Conservation (phyloP, 441 rosid species). For the Mallotus repandus region DNA sequence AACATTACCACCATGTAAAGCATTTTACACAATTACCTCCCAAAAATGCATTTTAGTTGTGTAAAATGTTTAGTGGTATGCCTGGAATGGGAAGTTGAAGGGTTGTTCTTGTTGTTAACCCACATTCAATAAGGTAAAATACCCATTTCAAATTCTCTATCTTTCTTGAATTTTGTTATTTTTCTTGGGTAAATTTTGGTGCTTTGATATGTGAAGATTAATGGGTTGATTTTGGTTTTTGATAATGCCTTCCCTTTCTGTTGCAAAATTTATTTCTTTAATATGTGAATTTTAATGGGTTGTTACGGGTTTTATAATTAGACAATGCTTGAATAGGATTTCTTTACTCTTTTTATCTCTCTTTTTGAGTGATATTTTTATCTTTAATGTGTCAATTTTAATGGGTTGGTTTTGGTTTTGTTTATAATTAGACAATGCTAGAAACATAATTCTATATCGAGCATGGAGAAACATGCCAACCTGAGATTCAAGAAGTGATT, state of each 20-base stretch:
- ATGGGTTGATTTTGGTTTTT: too few relatives aligned
- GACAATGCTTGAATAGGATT: constrained; percentile 71
- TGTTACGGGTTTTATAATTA: neutral
- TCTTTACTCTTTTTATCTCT: constrained; percentile 48
- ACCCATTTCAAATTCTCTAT: neutral
- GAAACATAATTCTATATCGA: constrained; percentile 91
- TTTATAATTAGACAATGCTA: constrained; percentile 42
- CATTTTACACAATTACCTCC: too few relatives aligned
- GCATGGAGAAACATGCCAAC: constrained; percentile 95
- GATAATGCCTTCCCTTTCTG: too few relatives aligned
- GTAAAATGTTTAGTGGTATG: too few relatives aligned
- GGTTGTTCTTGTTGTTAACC: constrained; percentile 22
- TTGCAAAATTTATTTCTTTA: neutral
- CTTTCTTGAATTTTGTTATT: neutral
- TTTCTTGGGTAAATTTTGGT: too few relatives aligned
- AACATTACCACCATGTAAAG: too few relatives aligned
- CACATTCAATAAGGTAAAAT: constrained; percentile 23
- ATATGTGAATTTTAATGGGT: neutral
- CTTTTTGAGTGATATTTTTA: neutral
- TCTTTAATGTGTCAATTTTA: neutral
- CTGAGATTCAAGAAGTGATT: constrained; percentile 52
- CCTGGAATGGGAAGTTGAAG: too few relatives aligned
- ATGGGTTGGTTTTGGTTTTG: constrained; percentile 5
- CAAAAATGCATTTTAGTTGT: too few relatives aligned
- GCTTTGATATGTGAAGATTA: too few relatives aligned